Conservation (phyloP, 2,329 filamentous ascomycete genomes). For the Kalmusia sp. region DNA sequence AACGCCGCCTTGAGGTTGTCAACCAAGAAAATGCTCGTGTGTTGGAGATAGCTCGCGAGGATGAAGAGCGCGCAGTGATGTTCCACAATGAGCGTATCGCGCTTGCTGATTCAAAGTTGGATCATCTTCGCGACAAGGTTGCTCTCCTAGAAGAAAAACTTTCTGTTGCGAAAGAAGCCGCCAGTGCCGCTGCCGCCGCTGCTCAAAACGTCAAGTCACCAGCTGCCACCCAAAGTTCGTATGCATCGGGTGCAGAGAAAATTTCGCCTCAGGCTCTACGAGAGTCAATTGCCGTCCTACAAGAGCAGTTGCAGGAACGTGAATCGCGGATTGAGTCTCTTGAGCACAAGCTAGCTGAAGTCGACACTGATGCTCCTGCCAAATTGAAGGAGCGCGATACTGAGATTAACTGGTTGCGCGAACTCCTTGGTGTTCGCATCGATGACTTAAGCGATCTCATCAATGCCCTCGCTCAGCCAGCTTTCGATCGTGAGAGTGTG, state of each 20-base stretch:
- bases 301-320: constrained; percentile 94
- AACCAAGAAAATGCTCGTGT: constrained; percentile 65
- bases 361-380: constrained; percentile 77
- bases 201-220: constrained; percentile 57
- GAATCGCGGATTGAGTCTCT: constrained; percentile 89
- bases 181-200: constrained; percentile 82
- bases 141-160: constrained; percentile 87
- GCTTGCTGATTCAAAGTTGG: constrained; percentile 82
- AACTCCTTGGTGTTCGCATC: constrained; percentile 87
- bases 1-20: constrained; percentile 53
- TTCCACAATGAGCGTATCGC: constrained; percentile 82
- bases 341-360: constrained; percentile 71
- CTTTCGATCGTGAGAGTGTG: constrained; percentile 79
- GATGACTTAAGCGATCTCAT: constrained; percentile 95
- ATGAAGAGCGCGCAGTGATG: constrained; percentile 79
- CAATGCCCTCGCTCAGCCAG: constrained; percentile 73
- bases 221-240: constrained; percentile 44
- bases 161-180: constrained; percentile 86
- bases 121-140: constrained; percentile 86
- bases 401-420: constrained; percentile 93
- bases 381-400: constrained; percentile 93
- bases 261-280: constrained; percentile 93
- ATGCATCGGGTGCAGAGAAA: constrained; percentile 71
- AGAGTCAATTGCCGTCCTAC: constrained; percentile 93
- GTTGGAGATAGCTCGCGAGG: constrained; percentile 76